These are phyloP conservation scores for Boechera divaricarpa DNA, from an alignment of 345 rosid species.

Conservation along the genomic window DNA sequence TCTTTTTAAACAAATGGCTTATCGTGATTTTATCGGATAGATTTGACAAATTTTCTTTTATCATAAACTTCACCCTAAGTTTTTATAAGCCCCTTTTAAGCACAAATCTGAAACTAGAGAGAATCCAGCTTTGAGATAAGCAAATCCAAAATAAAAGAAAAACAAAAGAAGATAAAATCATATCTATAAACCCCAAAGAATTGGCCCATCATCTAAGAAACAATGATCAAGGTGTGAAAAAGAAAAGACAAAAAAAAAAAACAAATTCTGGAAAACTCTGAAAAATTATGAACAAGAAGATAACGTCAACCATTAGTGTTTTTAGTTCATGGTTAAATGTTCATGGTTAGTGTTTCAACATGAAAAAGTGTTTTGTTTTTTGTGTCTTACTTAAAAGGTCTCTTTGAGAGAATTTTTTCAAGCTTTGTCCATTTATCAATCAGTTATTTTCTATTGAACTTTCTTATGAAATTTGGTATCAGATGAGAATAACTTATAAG, in stretches of 20 bases:
- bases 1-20: background rate
- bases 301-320: too few species aligned
- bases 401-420: background rate
- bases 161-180: background rate
- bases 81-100: background rate
- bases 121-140: conserved; percentile 1
- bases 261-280: background rate
- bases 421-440: background rate
- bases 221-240: background rate
- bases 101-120: conserved; percentile 44
- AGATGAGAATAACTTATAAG: background rate
- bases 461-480: conserved; percentile 7
- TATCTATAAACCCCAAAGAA: conserved; percentile 24
- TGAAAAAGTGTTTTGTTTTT: too few species aligned
- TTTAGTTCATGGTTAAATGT: too few species aligned
- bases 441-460: background rate
- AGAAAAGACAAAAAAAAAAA: background rate
- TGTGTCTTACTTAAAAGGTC: background rate
- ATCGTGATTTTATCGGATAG: background rate
- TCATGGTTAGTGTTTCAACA: too few species aligned
- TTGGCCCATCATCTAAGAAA: conserved; percentile 9
- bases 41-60: conserved; percentile 5
- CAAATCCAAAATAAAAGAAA: background rate
- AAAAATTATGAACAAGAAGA: background rate
- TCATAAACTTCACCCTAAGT: conserved; percentile 2